These are phyloP conservation scores for Metschnikowia drakensbergensis DNA, from an alignment of 805 yeast species.

Conservation along the genomic window DNA sequence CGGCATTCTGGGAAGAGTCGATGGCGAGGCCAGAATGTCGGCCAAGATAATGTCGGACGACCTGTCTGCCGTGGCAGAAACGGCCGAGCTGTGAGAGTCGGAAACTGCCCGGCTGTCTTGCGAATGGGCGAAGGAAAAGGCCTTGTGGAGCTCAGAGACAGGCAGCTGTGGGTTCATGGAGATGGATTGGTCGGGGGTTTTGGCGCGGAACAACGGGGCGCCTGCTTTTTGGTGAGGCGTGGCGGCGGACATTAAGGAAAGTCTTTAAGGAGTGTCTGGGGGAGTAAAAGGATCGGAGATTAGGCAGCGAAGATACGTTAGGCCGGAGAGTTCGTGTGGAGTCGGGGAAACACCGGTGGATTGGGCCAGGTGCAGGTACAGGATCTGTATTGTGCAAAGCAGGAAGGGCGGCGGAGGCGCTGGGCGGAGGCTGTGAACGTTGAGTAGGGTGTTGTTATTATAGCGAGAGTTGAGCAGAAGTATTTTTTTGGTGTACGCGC, in stretches of 20 bases:
- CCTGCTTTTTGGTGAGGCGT: not conserved
- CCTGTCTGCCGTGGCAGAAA: not conserved
- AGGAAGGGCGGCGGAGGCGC: not conserved
- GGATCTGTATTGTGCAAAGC: conserved; percentile 2
- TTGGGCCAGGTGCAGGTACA: not conserved
- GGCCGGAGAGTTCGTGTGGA: too few species aligned
- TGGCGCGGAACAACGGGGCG: not conserved
- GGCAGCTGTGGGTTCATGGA: conserved; percentile 9
- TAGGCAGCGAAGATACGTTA: too few species aligned
- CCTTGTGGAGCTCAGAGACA: conserved; percentile 9
- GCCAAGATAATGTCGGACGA: not conserved
- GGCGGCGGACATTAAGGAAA: not conserved
- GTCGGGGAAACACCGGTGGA: not conserved
- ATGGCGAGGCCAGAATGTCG: conserved; percentile 6
- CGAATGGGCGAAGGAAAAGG: conserved; percentile 5
- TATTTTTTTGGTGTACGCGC: conserved; percentile 3
- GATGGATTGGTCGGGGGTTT: not conserved
- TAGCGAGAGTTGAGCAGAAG: conserved; percentile 1
- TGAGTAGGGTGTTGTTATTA: conserved; percentile 1
- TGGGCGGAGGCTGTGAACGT: not conserved
- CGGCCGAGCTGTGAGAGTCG: not conserved
- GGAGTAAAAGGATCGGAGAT: not conserved
- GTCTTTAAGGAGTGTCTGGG: not conserved
- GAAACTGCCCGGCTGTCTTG: not conserved
- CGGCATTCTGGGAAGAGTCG: conserved; percentile 38